These are phyloP conservation scores for Penicillium bovifimosum DNA, from an alignment of 495 filamentous ascomycete genomes.

Conservation along the genomic window DNA sequence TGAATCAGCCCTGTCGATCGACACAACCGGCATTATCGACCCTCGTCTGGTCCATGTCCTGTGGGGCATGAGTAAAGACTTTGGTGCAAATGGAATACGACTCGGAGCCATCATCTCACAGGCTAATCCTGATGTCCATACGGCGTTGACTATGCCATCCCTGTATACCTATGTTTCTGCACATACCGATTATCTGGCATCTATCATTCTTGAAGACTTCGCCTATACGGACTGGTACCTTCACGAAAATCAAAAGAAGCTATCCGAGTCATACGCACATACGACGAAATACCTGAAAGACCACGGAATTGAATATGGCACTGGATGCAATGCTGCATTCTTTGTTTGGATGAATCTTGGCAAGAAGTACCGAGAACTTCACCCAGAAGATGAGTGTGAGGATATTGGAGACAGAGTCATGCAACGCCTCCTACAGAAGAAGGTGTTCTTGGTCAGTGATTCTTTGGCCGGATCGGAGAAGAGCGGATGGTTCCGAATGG, in stretches of 20 bases:
- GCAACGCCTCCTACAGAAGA: conserved; percentile 31
- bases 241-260: conserved; percentile 29
- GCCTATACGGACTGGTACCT: conserved; percentile 44
- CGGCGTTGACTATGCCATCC: conserved; percentile 32
- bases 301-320: conserved; percentile 37
- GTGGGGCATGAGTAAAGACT: conserved; percentile 60
- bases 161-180: conserved; percentile 45
- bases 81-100: conserved; percentile 51
- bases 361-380: conserved; percentile 28
- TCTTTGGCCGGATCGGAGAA: conserved; percentile 38
- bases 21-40: conserved; percentile 44
- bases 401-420: conserved; percentile 24
- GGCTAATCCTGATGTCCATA: conserved; percentile 34
- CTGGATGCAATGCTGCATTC: conserved; percentile 45
- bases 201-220: conserved; percentile 43
- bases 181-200: conserved; percentile 39
- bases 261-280: conserved; percentile 34
- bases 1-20: conserved; percentile 47
- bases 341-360: conserved; percentile 58
- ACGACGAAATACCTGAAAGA: conserved; percentile 31
- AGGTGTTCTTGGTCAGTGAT: conserved; percentile 42
- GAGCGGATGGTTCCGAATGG: conserved; percentile 48
- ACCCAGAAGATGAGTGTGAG: conserved; percentile 19
- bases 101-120: conserved; percentile 50
- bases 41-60: conserved; percentile 50